Evolutionary conservation across 2,329 filamentous ascomycete species (phyloP), one percentile per base, ranked within the genome.

Genomic region (Pseudocercospora fijiensis): DNA sequence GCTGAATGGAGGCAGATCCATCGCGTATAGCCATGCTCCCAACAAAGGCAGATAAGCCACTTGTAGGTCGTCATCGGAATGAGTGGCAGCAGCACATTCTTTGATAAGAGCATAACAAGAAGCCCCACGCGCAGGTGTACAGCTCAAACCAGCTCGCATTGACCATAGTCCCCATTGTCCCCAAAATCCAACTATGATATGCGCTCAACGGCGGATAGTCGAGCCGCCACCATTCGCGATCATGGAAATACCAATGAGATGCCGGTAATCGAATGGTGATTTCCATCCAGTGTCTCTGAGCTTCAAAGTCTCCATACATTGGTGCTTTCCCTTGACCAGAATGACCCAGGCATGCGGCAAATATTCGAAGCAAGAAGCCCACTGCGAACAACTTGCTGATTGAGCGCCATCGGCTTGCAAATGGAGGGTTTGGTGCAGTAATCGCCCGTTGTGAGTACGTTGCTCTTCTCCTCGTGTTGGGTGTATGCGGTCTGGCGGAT

Each of bases 251-350:
- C 95, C 95, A 98, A 76, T 94, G 90, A 7, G 92, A 94, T 45
- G 96, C 83, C 13, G 95, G 95, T 1, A 98, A 82, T 64, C 96
- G 87, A 8, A 86, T 90, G 2, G 94, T 97, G 68, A 98, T 83
- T 75, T 98, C 95, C 93, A 98, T 96, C 95, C 95, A 99, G 78
- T 99, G 95, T 71, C 95, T 83, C 77, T 99, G 95, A 3, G 95
- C 95, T 80, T 99, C 95, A 79, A 96, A 98, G 78, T 99, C 95
- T 69, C 95, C 95, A 74, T 92, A 90, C 86, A 96, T 92, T 5
- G 95, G 94, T 41, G 93, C 92, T 65, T 86, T 86, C 64, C 88
- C 82, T 73, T 88, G 90, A 63, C 93, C 94, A 72, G 94, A 98
- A 77, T 98, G 96, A 62, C 91, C 91, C 91, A 95, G 97, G 47